These are phyloP conservation scores for Myxozyma neotropica DNA, from an alignment of 805 yeast genomes.

Conservation along the genomic window DNA sequence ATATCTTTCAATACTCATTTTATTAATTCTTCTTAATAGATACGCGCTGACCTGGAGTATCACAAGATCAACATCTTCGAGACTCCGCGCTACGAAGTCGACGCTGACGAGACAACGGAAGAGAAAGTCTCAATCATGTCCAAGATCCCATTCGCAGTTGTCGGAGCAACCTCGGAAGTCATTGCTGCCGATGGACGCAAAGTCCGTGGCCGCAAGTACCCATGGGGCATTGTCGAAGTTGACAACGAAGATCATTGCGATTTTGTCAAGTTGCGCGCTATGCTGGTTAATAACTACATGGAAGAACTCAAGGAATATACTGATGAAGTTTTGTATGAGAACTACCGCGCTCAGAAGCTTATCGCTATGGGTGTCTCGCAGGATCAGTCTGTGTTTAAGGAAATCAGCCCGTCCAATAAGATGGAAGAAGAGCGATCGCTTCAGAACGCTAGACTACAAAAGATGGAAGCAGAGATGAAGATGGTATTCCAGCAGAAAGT, in stretches of 20 bases:
- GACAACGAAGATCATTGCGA: conserved; percentile 91
- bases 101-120: conserved; percentile 77
- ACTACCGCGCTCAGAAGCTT: conserved; percentile 84
- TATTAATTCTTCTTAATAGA: background rate
- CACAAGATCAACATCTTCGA: conserved; percentile 75
- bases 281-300: conserved; percentile 84
- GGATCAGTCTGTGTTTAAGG: conserved; percentile 90
- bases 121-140: conserved; percentile 68
- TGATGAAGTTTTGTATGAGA: conserved; percentile 73
- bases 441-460: conserved; percentile 91
- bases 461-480: conserved; percentile 96
- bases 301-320: conserved; percentile 93
- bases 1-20: background rate
- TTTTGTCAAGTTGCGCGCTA: conserved; percentile 83
- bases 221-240: conserved; percentile 86
- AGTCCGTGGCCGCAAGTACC: conserved; percentile 75
- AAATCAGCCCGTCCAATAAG: conserved; percentile 87
- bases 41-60: conserved; percentile 66
- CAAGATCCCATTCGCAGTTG: conserved; percentile 70
- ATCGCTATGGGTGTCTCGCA: conserved; percentile 82
- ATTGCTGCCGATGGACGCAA: conserved; percentile 49
- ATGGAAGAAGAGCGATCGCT: conserved; percentile 91
- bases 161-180: conserved; percentile 63
- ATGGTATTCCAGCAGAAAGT: conserved; percentile 95
- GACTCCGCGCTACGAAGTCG: conserved; percentile 76